phyloP scores from a whole-genome alignment of 768 basidiomycete species.

The Leccinum disarticulatum region DNA sequence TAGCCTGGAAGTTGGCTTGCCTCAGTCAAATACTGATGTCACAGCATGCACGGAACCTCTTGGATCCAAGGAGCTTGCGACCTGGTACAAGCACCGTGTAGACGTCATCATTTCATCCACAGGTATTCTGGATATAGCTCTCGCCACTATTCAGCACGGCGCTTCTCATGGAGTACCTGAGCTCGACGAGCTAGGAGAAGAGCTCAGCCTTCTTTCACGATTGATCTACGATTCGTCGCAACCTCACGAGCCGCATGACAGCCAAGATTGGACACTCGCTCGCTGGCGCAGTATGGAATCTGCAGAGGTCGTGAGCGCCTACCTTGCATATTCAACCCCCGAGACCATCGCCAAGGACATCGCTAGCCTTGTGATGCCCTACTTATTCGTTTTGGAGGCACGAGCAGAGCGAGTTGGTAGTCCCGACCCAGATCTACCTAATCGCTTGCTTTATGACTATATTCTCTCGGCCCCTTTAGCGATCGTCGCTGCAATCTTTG shows the following conservation, averaged over 20 bases:
- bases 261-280: slow-evolving; percentile 73
- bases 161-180: slow-evolving; percentile 75
- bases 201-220: slow-evolving; percentile 81
- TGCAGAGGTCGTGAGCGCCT: slow-evolving; percentile 64
- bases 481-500: slow-evolving; percentile 74
- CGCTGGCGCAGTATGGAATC: slow-evolving; percentile 74
- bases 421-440: slow-evolving; percentile 66
- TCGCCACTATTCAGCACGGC: slow-evolving; percentile 81
- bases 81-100: slow-evolving; percentile 77
- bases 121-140: slow-evolving; percentile 77
- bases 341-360: slow-evolving; percentile 68
- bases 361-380: slow-evolving; percentile 80
- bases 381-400: slow-evolving; percentile 89
- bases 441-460: slow-evolving; percentile 68
- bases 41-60: slow-evolving; percentile 9
- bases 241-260: slow-evolving; percentile 37
- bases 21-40: slow-evolving; percentile 11
- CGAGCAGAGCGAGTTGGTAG: slow-evolving; percentile 77
- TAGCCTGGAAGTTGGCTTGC: slow-evolving; percentile 10
- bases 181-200: slow-evolving; percentile 88
- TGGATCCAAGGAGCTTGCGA: slow-evolving; percentile 42
- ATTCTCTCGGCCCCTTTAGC: slow-evolving; percentile 67
- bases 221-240: slow-evolving; percentile 81
- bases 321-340: slow-evolving; percentile 70
- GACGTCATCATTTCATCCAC: slow-evolving; percentile 58